A percentile compares a stretch with the other conserved stretches of the same genome.
Conservation (phyloP, 345 rosid species). For the Sonneratia caseolaris region DNA sequence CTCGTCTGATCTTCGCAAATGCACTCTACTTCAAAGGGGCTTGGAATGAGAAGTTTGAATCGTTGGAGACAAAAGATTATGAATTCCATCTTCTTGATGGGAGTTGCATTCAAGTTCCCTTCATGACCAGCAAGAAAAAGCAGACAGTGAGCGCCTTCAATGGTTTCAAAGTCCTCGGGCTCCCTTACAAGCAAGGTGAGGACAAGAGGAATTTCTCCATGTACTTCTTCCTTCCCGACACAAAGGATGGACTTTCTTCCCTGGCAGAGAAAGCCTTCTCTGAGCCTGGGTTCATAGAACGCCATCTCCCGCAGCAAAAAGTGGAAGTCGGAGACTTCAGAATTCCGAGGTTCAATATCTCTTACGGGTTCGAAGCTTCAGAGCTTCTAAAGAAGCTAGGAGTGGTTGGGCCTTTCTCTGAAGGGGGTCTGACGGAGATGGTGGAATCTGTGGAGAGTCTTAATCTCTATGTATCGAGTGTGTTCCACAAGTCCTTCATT, state of each 20-base stretch:
- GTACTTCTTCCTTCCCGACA: conserved; percentile 68
- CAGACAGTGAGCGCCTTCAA: conserved; percentile 38
- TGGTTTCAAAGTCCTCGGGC: conserved; percentile 63
- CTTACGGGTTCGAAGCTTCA: conserved; percentile 13
- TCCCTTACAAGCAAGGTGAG: conserved; percentile 63
- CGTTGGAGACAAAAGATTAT: conserved; percentile 34
- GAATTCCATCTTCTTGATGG: conserved; percentile 63
- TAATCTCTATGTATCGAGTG: conserved; percentile 7
- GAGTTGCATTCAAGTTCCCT: conserved; percentile 38
- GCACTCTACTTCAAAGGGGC: conserved; percentile 79
- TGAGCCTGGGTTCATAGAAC: conserved; percentile 11
- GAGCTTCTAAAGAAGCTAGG: conserved; percentile 12
- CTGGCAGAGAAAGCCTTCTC: conserved; percentile 13
- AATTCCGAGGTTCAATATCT: conserved; percentile 15
- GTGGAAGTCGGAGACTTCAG: conserved; percentile 11
- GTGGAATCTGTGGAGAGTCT: conserved; percentile 10
- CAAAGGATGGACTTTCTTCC: conserved; percentile 12
- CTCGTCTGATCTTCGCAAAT: conserved; percentile 58
- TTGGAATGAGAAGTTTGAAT: conserved; percentile 64
- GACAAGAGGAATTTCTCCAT: conserved; percentile 59
- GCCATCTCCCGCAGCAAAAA: conserved; percentile 11
- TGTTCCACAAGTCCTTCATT: conserved; percentile 17
- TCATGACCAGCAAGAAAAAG: conserved; percentile 68
- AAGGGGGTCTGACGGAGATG: conserved; percentile 13
- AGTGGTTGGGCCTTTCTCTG: conserved; percentile 7